These are phyloP conservation scores for Achaetomiella virescens DNA, from an alignment of 495 filamentous ascomycete species.

Conservation along the genomic window DNA sequence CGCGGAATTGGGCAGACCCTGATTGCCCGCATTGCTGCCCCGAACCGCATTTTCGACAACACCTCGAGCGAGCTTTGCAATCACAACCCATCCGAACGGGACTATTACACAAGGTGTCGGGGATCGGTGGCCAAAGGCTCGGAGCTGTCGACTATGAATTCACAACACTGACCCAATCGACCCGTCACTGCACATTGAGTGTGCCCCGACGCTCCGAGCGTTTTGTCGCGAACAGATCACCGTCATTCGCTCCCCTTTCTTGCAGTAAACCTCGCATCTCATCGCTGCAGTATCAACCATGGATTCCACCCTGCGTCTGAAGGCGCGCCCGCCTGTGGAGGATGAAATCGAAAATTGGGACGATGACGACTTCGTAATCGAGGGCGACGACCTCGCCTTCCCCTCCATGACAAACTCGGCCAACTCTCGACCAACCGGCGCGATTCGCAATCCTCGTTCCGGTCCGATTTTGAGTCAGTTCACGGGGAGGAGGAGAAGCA, in stretches of 20 bases:
- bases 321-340: slow-evolving; percentile 48
- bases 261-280: not conserved
- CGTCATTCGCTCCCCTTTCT: not conserved
- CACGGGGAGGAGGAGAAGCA: slow-evolving; percentile 81
- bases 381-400: slow-evolving; percentile 63
- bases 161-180: slow-evolving; percentile 26
- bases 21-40: slow-evolving; percentile 1
- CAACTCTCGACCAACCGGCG: slow-evolving; percentile 50
- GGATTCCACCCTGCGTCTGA: slow-evolving; percentile 51
- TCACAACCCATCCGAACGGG: not conserved
- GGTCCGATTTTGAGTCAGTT: slow-evolving; percentile 71
- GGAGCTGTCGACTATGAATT: slow-evolving; percentile 32
- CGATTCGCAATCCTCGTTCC: slow-evolving; percentile 72
- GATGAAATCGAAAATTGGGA: slow-evolving; percentile 79
- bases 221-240: slow-evolving; percentile 10
- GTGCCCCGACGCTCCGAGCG: not conserved
- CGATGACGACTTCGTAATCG: slow-evolving; percentile 74
- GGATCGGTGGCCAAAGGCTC: slow-evolving; percentile 18
- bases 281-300: slow-evolving; percentile 30
- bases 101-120: not conserved
- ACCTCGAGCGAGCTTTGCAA: not conserved
- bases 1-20: slow-evolving; percentile 13
- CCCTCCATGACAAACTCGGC: slow-evolving; percentile 57
- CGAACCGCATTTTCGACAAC: slow-evolving; percentile 14
- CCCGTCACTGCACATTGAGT: slow-evolving; percentile 20